phyloP scores from a whole-genome alignment of 2,329 filamentous ascomycete genomes.

The Elsinoe perseae region DNA sequence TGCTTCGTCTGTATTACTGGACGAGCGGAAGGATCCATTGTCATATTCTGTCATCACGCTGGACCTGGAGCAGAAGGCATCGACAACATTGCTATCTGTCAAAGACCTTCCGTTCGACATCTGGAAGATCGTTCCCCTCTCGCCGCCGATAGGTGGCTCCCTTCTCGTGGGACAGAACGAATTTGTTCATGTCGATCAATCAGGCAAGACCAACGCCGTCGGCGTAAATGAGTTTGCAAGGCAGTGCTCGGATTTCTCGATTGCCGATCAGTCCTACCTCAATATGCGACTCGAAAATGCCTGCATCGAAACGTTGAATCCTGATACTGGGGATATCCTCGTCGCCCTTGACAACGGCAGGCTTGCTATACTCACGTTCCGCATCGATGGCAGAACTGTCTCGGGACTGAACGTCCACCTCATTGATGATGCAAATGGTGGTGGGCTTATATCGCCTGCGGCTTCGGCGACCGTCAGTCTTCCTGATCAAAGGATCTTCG shows the following conservation, averaged over 20 bases:
- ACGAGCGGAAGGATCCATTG: slow-evolving; percentile 73
- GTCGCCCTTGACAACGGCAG: slow-evolving; percentile 69
- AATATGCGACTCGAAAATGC: slow-evolving; percentile 74
- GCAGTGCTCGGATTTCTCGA: slow-evolving; percentile 70
- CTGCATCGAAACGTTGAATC: slow-evolving; percentile 65
- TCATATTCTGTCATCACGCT: slow-evolving; percentile 93
- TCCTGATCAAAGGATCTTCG: slow-evolving; percentile 63
- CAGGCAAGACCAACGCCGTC: slow-evolving; percentile 84
- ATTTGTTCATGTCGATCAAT: slow-evolving; percentile 90
- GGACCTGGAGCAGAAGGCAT: slow-evolving; percentile 86
- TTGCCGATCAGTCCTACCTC: slow-evolving; percentile 78
- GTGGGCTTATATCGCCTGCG: slow-evolving; percentile 51
- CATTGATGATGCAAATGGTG: slow-evolving; percentile 56
- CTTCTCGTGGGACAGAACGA: slow-evolving; percentile 83
- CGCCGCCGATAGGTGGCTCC: slow-evolving; percentile 79
- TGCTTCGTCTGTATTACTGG: slow-evolving; percentile 63
- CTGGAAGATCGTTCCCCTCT: slow-evolving; percentile 71
- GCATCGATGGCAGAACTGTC: slow-evolving; percentile 82
- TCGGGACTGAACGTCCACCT: slow-evolving; percentile 71
- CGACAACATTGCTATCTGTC: slow-evolving; percentile 85
- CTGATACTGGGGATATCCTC: slow-evolving; percentile 75
- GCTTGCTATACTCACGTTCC: slow-evolving; percentile 70
- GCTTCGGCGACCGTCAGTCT: slow-evolving; percentile 65
- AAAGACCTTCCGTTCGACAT: slow-evolving; percentile 79
- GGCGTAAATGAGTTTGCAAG: slow-evolving; percentile 87